A percentile compares a stretch with the other conserved stretches of the same genome.
These are phyloP conservation scores for Tolypocladium capitatum DNA, from an alignment of 2,329 filamentous ascomycete species.

Conservation along the genomic window DNA sequence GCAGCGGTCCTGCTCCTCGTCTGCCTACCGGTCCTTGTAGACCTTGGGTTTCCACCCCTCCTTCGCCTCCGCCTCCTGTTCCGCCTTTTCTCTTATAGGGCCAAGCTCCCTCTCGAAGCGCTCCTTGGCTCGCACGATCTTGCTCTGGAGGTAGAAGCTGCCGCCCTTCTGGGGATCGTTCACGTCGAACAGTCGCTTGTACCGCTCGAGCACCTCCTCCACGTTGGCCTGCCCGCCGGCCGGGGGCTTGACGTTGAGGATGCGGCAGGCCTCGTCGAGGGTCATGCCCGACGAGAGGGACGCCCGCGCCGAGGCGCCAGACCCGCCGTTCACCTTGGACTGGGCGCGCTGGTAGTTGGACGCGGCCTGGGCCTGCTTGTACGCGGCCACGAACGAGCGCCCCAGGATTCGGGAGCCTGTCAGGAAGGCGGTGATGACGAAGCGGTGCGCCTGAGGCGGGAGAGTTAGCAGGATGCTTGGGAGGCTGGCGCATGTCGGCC, in stretches of 20 bases:
- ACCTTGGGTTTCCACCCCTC: slow-evolving; percentile 92
- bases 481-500: not conserved
- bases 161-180: slow-evolving; percentile 95
- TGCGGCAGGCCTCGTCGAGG: slow-evolving; percentile 92
- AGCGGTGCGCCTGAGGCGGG: slow-evolving; percentile 64
- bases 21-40: slow-evolving; percentile 63
- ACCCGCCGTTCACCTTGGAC: slow-evolving; percentile 45
- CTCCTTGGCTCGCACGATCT: slow-evolving; percentile 82
- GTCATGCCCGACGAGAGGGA: slow-evolving; percentile 60
- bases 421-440: slow-evolving; percentile 77
- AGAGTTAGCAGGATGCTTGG: slow-evolving; percentile 6
- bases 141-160: slow-evolving; percentile 97
- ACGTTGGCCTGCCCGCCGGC: slow-evolving; percentile 58
- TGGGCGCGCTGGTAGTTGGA: slow-evolving; percentile 68
- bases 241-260: slow-evolving; percentile 88
- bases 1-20: not conserved
- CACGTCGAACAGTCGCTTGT: slow-evolving; percentile 87
- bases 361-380: slow-evolving; percentile 84
- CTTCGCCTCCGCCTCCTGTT: slow-evolving; percentile 63
- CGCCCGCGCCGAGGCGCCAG: slow-evolving; percentile 38
- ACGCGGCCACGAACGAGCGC: slow-evolving; percentile 85
- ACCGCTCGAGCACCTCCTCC: slow-evolving; percentile 69
- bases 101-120: slow-evolving; percentile 78
- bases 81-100: slow-evolving; percentile 55
- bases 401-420: slow-evolving; percentile 86